Evolutionary conservation across 1,284 basidiomycete genomes (phyloP), one percentile per base, ranked within the genome.

Genomic region (Malassezia sympodialis): DNA sequence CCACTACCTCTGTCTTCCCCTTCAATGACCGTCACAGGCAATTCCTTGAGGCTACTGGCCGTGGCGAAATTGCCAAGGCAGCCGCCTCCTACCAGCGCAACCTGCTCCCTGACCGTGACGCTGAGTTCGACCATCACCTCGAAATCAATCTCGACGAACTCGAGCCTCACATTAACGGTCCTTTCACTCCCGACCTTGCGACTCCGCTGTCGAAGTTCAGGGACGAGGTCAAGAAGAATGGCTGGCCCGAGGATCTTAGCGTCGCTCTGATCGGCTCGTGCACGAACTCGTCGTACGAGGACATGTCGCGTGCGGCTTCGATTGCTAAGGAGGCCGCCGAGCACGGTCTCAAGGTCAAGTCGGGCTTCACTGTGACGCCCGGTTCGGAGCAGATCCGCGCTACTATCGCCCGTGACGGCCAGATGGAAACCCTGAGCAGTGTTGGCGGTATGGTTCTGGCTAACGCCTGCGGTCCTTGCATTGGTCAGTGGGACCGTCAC

Each of bases 241-340:
- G 82, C 77, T 98, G 94, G 93, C 93, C 93, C 45, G 79, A 84
- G 61, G 93, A 98, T 77, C 85, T 99, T 80, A 91, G 89, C 80
- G 94, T 96, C 70, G 88, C 84, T 60, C 84, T 98, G 57, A 98
- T 98, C 76, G 93, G 94, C 58, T 98, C 94, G 49, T 99, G 93
- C 86, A 98, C 94, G 77, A 98, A 99, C 84, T 98, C 93, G 48
- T 98, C 94, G 27, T 99, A 99, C 77, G 94, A 98, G 80, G 94
- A 99, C 80, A 96, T 98, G 93, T 88, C 88, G 46, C 90, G 94
- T 74, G 87, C 91, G 41, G 90, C 90, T 45, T 86, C 87, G 51
- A 96, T 98, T 73, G 90, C 88, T 67, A 82, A 82, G 67, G 85
- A 98, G 79, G 94, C 91, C 62, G 77, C 82, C 51, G 80, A 79